These are phyloP conservation scores for Carex pumila DNA, from an alignment of 176 grass and related monocot species.

Conservation along the genomic window DNA sequence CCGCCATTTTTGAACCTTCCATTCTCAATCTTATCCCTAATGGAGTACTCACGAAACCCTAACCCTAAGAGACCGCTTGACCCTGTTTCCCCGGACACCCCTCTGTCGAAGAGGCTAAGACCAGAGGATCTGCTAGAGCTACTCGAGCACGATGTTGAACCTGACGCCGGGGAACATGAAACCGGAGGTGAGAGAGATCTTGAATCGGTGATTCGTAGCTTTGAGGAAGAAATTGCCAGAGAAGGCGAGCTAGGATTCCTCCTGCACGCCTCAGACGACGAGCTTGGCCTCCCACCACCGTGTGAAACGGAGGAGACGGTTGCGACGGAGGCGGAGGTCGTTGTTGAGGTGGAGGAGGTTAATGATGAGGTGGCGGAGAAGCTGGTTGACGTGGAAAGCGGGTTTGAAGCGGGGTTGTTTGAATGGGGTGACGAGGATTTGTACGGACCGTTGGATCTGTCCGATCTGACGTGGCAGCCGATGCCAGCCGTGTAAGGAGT, in stretches of 20 bases:
- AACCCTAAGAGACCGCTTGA: conserved; percentile 37
- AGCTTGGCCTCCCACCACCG: conserved; percentile 65
- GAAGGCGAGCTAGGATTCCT: conserved; percentile 49
- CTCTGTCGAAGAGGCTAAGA: conserved; percentile 12
- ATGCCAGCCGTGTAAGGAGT: neutral
- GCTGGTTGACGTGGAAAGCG: conserved; percentile 15
- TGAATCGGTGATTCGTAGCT: conserved; percentile 65
- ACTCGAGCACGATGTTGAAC: conserved; percentile 46
- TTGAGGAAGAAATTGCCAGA: conserved; percentile 56
- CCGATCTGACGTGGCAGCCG: neutral
- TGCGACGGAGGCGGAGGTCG: conserved; percentile 4
- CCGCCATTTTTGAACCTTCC: conserved; percentile 6
- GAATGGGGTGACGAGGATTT: neutral
- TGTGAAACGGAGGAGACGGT: neutral
- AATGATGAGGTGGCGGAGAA: neutral
- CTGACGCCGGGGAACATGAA: neutral
- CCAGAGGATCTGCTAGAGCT: conserved; percentile 52
- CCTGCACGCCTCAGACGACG: conserved; percentile 78
- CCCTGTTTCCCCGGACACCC: neutral
- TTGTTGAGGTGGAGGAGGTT: neutral
- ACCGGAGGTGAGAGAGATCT: conserved; percentile 25
- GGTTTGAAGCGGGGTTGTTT: neutral
- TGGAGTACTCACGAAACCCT: neutral
- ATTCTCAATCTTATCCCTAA: neutral
- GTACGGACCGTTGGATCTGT: conserved; percentile 12